These are phyloP conservation scores for Diaporthe ampelina DNA, from an alignment of 2,329 filamentous ascomycete species.

Conservation along the genomic window DNA sequence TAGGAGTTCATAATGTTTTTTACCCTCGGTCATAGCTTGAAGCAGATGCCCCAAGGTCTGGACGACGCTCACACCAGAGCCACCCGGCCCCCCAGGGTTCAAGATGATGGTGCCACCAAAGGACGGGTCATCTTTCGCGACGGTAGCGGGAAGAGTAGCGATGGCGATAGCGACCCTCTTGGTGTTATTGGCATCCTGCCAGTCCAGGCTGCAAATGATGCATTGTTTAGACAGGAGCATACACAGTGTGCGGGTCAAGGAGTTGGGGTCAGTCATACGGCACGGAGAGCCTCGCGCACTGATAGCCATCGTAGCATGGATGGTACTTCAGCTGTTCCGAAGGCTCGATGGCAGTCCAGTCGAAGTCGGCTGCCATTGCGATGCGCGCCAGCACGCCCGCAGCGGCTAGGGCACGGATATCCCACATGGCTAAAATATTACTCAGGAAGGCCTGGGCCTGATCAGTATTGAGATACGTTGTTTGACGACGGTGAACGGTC, in stretches of 20 bases:
- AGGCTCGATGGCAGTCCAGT: conserved; percentile 55
- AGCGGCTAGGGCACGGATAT: neutral
- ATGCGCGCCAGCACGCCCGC: neutral
- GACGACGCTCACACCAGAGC: conserved; percentile 53
- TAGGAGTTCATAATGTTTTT: conserved; percentile 57
- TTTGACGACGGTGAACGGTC: neutral
- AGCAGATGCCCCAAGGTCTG: conserved; percentile 48
- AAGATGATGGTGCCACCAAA: conserved; percentile 59
- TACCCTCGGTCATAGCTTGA: conserved; percentile 47
- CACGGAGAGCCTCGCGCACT: conserved; percentile 59
- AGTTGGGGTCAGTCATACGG: conserved; percentile 44
- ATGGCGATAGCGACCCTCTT: conserved; percentile 56
- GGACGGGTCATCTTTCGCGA: conserved; percentile 53
- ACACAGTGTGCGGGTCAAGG: no score
- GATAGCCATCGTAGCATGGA: conserved; percentile 54
- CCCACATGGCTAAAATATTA: neutral
- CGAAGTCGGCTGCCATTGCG: conserved; percentile 25
- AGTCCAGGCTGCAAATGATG: conserved; percentile 51
- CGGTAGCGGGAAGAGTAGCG: conserved; percentile 56
- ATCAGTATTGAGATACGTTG: neutral
- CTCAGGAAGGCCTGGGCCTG: neutral
- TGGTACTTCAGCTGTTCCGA: conserved; percentile 54
- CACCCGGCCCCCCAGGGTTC: conserved; percentile 62
- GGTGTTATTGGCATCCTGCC: conserved; percentile 50
- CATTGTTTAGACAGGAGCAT: neutral